These are phyloP conservation scores for Corchorus capsularis DNA, from an alignment of 345 rosid genomes.

Conservation along the genomic window DNA sequence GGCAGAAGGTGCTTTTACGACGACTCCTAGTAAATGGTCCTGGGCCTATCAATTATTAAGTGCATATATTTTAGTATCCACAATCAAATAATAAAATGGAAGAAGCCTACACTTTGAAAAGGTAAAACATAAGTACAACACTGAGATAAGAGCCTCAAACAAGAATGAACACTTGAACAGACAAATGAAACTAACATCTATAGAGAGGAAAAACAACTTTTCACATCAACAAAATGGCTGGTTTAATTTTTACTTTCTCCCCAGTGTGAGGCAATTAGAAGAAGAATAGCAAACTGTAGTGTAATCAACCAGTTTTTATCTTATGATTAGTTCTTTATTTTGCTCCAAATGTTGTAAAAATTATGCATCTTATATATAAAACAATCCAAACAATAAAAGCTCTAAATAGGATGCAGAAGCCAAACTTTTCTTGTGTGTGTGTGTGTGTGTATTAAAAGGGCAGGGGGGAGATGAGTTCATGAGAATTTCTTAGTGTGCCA, in stretches of 20 bases:
- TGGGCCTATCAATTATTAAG: conserved; percentile 51
- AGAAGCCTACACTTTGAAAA: background rate
- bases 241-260: background rate
- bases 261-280: background rate
- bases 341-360: conserved; percentile 13
- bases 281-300: conserved; percentile 7
- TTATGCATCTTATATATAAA: background rate
- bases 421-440: conserved; percentile 3
- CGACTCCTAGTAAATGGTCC: conserved; percentile 88
- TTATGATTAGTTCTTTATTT: background rate
- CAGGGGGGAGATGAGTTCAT: background rate
- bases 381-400: conserved; percentile 2
- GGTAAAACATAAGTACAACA: background rate
- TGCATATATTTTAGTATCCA: conserved; percentile 21
- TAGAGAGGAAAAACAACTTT: conserved; percentile 12
- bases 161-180: conserved; percentile 6
- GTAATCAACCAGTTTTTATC: background rate
- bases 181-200: conserved; percentile 2
- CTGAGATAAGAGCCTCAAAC: conserved; percentile 6
- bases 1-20: conserved; percentile 55
- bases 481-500: conserved; percentile 8
- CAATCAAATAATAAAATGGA: background rate
- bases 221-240: background rate
- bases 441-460: background rate
- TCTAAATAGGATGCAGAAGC: conserved; percentile 7